Evolutionary conservation across 345 rosid genomes (phyloP).

Genomic region (Trapa incisa): DNA sequence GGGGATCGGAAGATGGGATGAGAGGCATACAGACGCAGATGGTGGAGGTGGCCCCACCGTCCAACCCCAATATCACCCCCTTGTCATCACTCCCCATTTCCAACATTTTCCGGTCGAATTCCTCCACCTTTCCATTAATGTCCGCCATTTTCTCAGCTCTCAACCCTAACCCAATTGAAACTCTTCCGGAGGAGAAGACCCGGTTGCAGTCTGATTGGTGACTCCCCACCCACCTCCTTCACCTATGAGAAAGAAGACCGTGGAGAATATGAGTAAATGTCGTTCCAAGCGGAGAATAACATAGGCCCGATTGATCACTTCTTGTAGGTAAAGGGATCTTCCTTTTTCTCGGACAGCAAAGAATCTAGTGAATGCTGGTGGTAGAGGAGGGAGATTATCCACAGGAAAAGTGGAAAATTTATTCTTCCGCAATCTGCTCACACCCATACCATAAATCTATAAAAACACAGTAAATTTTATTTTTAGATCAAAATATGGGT

Average conservation of each 20-base stretch:
- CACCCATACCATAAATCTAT: too few relatives aligned
- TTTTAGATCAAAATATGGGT: too few relatives aligned
- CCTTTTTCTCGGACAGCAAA: too few relatives aligned
- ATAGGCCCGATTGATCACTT: too few relatives aligned
- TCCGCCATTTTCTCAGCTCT: slow-evolving; percentile 27
- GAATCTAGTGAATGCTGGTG: too few relatives aligned
- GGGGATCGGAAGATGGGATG: slow-evolving; percentile 19
- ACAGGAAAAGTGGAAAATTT: too few relatives aligned
- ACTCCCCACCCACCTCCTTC: neutral
- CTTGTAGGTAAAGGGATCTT: too few relatives aligned
- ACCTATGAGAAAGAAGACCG: neutral
- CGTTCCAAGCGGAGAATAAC: too few relatives aligned
- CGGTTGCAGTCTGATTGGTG: neutral
- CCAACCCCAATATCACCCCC: slow-evolving; percentile 49
- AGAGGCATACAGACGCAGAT: slow-evolving; percentile 59
- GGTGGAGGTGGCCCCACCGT: slow-evolving; percentile 69
- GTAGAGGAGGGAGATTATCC: too few relatives aligned
- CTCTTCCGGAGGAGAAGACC: neutral
- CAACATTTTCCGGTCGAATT: slow-evolving; percentile 35
- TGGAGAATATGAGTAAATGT: neutral
- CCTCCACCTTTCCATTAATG: slow-evolving; percentile 60
- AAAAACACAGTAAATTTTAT: too few relatives aligned
- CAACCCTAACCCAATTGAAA: neutral
- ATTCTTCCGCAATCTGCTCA: too few relatives aligned
- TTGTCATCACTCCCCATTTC: slow-evolving; percentile 1